Conservation (phyloP, 2,329 filamentous ascomycete species). For the Neonectria coccinea region DNA sequence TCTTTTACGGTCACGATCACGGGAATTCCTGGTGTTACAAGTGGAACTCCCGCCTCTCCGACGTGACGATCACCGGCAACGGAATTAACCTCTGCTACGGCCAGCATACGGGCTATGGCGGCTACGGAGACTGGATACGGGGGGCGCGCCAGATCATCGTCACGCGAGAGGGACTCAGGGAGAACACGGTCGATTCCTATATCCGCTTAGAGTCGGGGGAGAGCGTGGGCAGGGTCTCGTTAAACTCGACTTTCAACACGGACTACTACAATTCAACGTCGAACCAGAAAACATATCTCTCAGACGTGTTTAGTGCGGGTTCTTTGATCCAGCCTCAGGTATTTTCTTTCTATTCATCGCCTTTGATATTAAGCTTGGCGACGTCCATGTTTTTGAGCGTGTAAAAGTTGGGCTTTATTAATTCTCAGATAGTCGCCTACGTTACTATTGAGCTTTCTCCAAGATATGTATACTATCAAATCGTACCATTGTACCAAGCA, state of each 20-base stretch:
- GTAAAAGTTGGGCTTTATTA: not conserved
- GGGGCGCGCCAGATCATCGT: conserved; percentile 70
- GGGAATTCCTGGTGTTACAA: conserved; percentile 69
- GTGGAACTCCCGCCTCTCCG: conserved; percentile 61
- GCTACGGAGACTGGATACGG: conserved; percentile 73
- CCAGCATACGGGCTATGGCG: conserved; percentile 76
- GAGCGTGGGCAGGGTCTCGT: conserved; percentile 61
- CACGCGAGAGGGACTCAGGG: conserved; percentile 53
- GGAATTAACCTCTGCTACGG: conserved; percentile 67
- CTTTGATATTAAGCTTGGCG: not conserved
- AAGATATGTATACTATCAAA: too few species aligned
- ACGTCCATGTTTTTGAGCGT: not conserved
- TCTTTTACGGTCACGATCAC: conserved; percentile 77
- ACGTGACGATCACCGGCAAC: conserved; percentile 57
- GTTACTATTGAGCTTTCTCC: too few species aligned
- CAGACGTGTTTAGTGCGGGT: not conserved
- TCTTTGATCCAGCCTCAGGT: not conserved
- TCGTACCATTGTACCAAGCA: too few species aligned
- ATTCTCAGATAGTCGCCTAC: too few species aligned
- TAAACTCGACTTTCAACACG: conserved; percentile 70
- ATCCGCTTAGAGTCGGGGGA: conserved; percentile 69
- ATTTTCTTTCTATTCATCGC: not conserved
- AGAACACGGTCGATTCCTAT: conserved; percentile 66
- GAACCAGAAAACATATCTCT: conserved; percentile 49
- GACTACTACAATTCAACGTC: conserved; percentile 64